phyloP scores from a whole-genome alignment of 75 land plant genomes.

The Gnetum montanum region DNA sequence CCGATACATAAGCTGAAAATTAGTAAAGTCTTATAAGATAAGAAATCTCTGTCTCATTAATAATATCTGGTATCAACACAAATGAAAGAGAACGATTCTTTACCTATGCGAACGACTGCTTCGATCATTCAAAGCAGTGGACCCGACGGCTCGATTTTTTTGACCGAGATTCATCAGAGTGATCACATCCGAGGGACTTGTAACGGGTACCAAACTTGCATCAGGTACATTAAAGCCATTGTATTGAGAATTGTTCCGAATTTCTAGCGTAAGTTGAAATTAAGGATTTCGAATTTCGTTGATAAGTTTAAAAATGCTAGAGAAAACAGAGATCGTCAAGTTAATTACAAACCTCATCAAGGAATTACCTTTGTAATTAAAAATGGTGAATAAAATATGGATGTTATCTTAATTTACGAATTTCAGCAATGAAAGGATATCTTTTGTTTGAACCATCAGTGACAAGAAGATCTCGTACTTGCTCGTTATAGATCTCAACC shows the following conservation, averaged over 20 bases:
- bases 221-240: constrained; percentile 70
- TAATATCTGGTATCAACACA: not conserved
- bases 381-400: not conserved
- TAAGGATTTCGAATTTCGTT: constrained; percentile 13
- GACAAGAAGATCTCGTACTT: constrained; percentile 53
- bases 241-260: constrained; percentile 49
- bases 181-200: constrained; percentile 45
- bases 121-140: constrained; percentile 60
- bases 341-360: not conserved
- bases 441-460: constrained; percentile 40
- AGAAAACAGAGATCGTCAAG: not conserved
- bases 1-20: not conserved
- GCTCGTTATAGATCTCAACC: constrained; percentile 66
- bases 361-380: not conserved
- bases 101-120: constrained; percentile 77
- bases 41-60: not conserved
- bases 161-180: constrained; percentile 52
- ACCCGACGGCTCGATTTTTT: constrained; percentile 56
- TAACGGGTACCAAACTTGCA: constrained; percentile 50
- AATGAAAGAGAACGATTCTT: not conserved
- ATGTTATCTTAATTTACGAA: no score
- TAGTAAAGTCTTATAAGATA: not conserved
- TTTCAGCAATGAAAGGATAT: constrained; percentile 41
- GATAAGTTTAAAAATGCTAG: not conserved
- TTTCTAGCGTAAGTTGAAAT: constrained; percentile 44